A percentile compares a stretch with the other conserved stretches of the same genome.
Evolutionary conservation across 495 filamentous ascomycete species (phyloP).

Genomic region (Sphaerosporella brunnea): DNA sequence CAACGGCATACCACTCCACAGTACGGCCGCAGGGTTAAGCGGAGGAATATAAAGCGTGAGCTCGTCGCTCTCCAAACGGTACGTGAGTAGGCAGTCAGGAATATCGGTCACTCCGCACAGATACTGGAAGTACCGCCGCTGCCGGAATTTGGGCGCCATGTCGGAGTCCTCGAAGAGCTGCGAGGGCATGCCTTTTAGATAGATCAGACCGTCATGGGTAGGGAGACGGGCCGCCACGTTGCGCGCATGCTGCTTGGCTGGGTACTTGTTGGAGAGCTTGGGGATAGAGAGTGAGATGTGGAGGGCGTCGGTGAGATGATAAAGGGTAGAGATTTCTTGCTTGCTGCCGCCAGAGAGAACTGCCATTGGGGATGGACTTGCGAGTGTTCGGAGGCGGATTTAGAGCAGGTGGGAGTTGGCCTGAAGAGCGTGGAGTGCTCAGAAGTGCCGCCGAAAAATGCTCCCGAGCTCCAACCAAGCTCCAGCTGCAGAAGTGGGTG

Average conservation of each 20-base stretch:
- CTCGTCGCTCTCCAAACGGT: constrained; percentile 40
- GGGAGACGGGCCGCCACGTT: constrained; percentile 51
- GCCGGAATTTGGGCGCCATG: constrained; percentile 40
- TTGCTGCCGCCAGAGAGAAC: not conserved
- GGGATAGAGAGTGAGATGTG: not conserved
- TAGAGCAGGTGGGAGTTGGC: no score
- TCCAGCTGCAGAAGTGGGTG: no score
- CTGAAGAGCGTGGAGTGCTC: no score
- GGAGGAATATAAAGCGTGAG: constrained; percentile 45
- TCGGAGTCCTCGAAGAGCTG: constrained; percentile 43
- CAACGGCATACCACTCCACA: constrained; percentile 44
- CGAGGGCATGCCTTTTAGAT: constrained; percentile 36
- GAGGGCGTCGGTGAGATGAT: not conserved
- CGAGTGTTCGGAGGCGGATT: no score
- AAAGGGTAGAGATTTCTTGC: not conserved
- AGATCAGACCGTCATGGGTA: constrained; percentile 43
- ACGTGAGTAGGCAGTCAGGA: constrained; percentile 42
- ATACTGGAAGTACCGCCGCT: constrained; percentile 57
- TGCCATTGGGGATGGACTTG: not conserved
- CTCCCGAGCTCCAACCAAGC: no score
- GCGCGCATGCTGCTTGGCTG: constrained; percentile 66
- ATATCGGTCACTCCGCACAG: constrained; percentile 40
- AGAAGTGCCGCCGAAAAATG: no score
- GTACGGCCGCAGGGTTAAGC: constrained; percentile 36
- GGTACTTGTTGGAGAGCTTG: not conserved